Evolutionary conservation across 2,329 filamentous ascomycete genomes (phyloP), one percentile per base, ranked within the genome.

Genomic region (Orbilia ellipsospora): DNA sequence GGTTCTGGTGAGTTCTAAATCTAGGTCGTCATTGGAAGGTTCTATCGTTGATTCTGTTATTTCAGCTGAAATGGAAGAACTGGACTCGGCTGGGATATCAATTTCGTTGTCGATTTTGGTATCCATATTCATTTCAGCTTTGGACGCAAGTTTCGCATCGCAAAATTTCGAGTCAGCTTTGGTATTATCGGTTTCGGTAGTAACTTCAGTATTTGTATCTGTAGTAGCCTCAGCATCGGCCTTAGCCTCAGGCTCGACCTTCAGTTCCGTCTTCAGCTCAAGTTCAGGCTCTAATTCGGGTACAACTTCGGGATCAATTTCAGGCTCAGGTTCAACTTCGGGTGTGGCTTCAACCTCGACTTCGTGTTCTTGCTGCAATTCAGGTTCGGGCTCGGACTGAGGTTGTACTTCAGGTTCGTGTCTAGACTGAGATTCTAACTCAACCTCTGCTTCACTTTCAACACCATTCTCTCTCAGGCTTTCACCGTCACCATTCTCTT

Each of bases 51-150:
- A 69, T 20, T 65, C 28, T 18, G 42, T 48, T 8, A 52, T 26
- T 44, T 69, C 64, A 3, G 45, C 48, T 15, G 64, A 65, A 13
- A 31, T 31, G 4, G 61, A 18, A 20, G 72, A 69, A 31, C 60
- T 31, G 13, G 16, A 62, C 20, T 77, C 74, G 10, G 66, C 72
- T 50, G 63, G 61, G 42, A 61, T 69, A 51, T 77, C 77, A 1
- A 62, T 55, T 28, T 70, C 77, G 5, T 56, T 63, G 59, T 73
- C 65, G 4, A 52, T 64, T 28, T 57, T 23, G 20, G 10, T 20
- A 7, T 77, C 72, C 42, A 55, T 66, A 62, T 61, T 67, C 64
- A 63, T 57, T 64, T n/a, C 72, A 42, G 26, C 18, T 10, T 55
- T 45, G 16, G 5, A 6, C 7, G 7, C 44, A 18, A 18, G 7